These are phyloP conservation scores for Penicillium sp. DNA, from an alignment of 2,329 filamentous ascomycete genomes.

Conservation along the genomic window DNA sequence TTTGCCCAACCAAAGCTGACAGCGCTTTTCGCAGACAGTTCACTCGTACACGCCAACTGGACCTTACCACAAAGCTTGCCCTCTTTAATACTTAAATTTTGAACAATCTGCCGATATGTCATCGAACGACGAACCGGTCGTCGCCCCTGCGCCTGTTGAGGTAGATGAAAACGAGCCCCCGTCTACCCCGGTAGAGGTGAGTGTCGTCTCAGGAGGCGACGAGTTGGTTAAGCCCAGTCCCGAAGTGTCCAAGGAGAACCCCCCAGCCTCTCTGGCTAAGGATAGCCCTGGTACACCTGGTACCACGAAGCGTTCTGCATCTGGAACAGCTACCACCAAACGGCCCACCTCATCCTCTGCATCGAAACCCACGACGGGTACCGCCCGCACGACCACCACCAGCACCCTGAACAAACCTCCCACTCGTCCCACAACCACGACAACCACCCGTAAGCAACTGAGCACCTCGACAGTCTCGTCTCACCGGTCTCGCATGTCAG, in stretches of 20 bases:
- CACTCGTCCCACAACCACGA: conserved; percentile 39
- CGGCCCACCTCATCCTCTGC: conserved; percentile 38
- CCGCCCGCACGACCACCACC: conserved; percentile 31
- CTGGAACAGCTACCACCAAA: conserved; percentile 36
- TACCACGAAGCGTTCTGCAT: conserved; percentile 34
- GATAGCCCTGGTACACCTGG: conserved; percentile 27
- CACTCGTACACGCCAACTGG: background rate
- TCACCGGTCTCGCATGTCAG: conserved; percentile 43
- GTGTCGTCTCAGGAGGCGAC: conserved; percentile 34
- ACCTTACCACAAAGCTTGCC: background rate
- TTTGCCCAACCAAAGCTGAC: background rate
- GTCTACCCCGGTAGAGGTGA: conserved; percentile 36
- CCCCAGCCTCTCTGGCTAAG: conserved; percentile 34
- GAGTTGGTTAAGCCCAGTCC: conserved; percentile 36
- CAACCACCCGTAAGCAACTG: conserved; percentile 36
- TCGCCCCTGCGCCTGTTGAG: conserved; percentile 14
- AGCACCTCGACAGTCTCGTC: conserved; percentile 37
- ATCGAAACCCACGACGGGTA: conserved; percentile 29
- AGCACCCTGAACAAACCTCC: conserved; percentile 47
- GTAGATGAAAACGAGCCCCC: conserved; percentile 33
- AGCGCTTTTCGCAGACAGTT: background rate
- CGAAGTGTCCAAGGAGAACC: conserved; percentile 36
- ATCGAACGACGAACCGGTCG: conserved; percentile 34
- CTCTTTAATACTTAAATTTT: conserved; percentile 2
- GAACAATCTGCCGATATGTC: conserved; percentile 28